Evolutionary conservation across 768 basidiomycete species (phyloP).

Genomic region (Boletus rufocinnamomeus): DNA sequence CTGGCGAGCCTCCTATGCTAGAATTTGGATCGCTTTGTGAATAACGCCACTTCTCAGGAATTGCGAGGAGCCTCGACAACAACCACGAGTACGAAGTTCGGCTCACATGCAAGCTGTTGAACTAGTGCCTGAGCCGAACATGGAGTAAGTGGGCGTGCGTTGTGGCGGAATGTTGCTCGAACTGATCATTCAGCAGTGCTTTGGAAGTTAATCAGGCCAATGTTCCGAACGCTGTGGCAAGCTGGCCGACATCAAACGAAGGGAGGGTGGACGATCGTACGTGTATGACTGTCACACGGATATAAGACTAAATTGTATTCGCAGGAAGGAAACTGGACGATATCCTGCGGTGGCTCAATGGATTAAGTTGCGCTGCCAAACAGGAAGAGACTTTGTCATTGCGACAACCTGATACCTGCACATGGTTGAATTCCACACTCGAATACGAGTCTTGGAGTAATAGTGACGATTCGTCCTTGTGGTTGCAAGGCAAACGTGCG

Average conservation of each 20-base stretch:
- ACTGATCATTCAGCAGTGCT: not conserved
- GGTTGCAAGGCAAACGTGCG: constrained; percentile 25
- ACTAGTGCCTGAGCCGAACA: not conserved
- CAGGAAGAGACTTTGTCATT: constrained; percentile 11
- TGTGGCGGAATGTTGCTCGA: not conserved
- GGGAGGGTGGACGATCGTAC: not conserved
- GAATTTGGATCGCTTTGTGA: not conserved
- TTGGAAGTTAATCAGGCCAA: not conserved
- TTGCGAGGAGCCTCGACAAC: not conserved
- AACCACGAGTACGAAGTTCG: not conserved
- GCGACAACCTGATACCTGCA: constrained; percentile 19
- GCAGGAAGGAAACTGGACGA: constrained; percentile 10
- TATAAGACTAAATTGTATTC: not conserved
- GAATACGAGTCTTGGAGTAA: constrained; percentile 12
- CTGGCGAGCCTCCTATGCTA: constrained; percentile 2
- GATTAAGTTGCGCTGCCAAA: constrained; percentile 14
- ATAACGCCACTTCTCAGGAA: constrained; percentile 3
- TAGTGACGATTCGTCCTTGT: constrained; percentile 1
- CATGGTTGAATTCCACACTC: not conserved
- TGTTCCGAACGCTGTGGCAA: too few species aligned
- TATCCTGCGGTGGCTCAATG: constrained; percentile 12
- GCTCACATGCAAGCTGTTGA: not conserved
- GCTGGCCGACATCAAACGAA: not conserved
- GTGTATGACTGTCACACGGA: not conserved
- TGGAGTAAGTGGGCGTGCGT: not conserved